Evolutionary conservation across 2,329 filamentous ascomycete species (phyloP), one percentile per base, ranked within the genome.

Genomic region (Paracorniculantispora psalliotae): DNA sequence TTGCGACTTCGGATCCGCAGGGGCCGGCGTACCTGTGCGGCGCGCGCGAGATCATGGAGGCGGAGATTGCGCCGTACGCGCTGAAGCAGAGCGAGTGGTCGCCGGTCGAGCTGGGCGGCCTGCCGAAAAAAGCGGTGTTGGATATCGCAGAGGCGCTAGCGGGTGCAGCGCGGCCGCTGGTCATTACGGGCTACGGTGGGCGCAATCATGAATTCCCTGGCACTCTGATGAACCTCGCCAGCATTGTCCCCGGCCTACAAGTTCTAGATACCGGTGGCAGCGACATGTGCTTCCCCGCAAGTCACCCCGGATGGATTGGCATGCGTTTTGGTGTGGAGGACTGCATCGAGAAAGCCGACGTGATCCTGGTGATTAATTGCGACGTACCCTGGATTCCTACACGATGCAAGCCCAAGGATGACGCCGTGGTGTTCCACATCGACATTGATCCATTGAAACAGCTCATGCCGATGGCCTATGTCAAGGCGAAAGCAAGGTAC

Each of bases 321-420:
- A 71, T 94, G 54, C 81, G 86, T 46, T 96, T 87, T 66, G 91
- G 91, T 3, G 79, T 83, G 2, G 89, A 96, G 54, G 84, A 90
- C 2, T 79, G 80, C 44, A 90, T 96, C 69, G 82, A 80, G 60
- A 84, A 84, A 0, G 91, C 92, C 0, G 93, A 97, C 70, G 83
- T 91, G 12, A 96, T 97, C 61, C 65, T 97, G 1, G 87, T 96
- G 2, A 69, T 96, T 25, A 89, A 97, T 72, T 96, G 91, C 63
- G 92, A 97, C 68, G 91, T 96, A 0, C 92, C 92, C 0, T 97
- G 92, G 91, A 92, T 97, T 58, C 86, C 88, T n/a, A 94, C 91
- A 0, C 84, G 85, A 17, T 85, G 82, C 71, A 78, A 77, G 63
- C 85, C 85, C 0, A 71, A 71, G 1, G 70, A 75, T 2, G 76